A percentile compares a stretch with the other conserved stretches of the same genome.
Conservation (phyloP, 1,284 basidiomycete genomes). For the Malassezia restricta region DNA sequence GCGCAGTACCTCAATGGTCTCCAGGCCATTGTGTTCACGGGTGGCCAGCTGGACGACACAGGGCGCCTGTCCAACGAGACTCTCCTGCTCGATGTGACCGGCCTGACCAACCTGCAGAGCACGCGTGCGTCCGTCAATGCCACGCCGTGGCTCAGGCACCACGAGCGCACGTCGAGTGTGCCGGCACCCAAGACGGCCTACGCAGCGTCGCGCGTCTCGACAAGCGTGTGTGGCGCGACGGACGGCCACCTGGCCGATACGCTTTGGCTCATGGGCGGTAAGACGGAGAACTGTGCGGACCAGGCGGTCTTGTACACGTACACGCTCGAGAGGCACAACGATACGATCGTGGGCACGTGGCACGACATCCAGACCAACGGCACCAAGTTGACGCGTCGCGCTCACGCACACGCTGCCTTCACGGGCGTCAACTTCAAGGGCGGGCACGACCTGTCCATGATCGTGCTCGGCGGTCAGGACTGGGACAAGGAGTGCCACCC, state of each 20-base stretch:
- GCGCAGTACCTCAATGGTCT: slow-evolving; percentile 26
- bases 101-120: slow-evolving; percentile 3
- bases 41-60: slow-evolving; percentile 15
- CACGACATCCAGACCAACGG: slow-evolving; percentile 3
- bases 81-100: slow-evolving; percentile 17
- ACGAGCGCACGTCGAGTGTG: neutral
- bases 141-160: slow-evolving; percentile 4
- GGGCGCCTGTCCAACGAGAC: slow-evolving; percentile 21
- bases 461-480: slow-evolving; percentile 21
- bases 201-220: slow-evolving; percentile 12
- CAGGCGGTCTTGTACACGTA: slow-evolving; percentile 8
- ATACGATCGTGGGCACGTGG: slow-evolving; percentile 1
- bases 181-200: slow-evolving; percentile 14
- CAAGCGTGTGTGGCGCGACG: slow-evolving; percentile 7
- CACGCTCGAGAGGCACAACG: slow-evolving; percentile 8
- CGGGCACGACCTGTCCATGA: slow-evolving; percentile 8
- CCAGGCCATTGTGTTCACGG: slow-evolving; percentile 19
- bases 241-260: slow-evolving; percentile 6
- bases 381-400: slow-evolving; percentile 4
- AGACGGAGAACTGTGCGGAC: slow-evolving; percentile 15
- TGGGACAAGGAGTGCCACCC: slow-evolving; percentile 1
- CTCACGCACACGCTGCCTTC: slow-evolving; percentile 11
- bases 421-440: slow-evolving; percentile 7
- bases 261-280: slow-evolving; percentile 21
- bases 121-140: neutral